Base-by-base conservation (phyloP, 129 eudicot genomes). In the Silybum marianum region DNA sequence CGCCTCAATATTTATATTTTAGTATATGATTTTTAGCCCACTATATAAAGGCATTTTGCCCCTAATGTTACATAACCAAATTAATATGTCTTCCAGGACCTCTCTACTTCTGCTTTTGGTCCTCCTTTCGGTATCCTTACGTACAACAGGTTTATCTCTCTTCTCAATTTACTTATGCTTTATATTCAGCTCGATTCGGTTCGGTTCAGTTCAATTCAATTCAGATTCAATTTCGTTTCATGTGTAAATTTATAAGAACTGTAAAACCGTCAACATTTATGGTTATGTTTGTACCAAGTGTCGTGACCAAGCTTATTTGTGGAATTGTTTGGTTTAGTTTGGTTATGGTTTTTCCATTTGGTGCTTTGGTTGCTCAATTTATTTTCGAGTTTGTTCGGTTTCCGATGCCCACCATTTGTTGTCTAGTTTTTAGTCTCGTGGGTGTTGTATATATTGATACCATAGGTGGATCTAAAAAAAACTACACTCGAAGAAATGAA, bases 31-130 rank as follows among this genome's bases (percentile, higher is more conserved):
- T 26, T 26, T 23, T 44, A 38, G 73, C 38, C 9, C 78, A 71
- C 60, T 83, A 83, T 83, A 77, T 58, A 83, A 83, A 40, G 82
- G 58, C 74, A 39, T 54, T 24, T 69, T 38, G 24, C 34, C 71
- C 68, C 71, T 36, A 69, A 73, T 46, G 18, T 24, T 70, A 40
- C 82, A 83, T 14, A 77, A 71, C 73, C 69, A 83, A 76, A 71
- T 12, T 18, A 58, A 58, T 3, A 83, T 77, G 86, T 85, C 82
- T 81, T 73, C 74, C 69, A 85, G 80, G 82, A 75, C 72, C 40
- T 24, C 70, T 44, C 30, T 71, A 28, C 74, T 85, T 42, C 51
- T 85, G 51, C 32, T 85, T 25, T 46, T 80, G n/a, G 79, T 78
- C 40, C 40, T 85, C 11, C 44, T 81, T 62, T 74, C 34, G 68